Evolutionary conservation across 2,329 filamentous ascomycete species (phyloP), one percentile per base, ranked within the genome.

Genomic region (Bipolaris oryzae): DNA sequence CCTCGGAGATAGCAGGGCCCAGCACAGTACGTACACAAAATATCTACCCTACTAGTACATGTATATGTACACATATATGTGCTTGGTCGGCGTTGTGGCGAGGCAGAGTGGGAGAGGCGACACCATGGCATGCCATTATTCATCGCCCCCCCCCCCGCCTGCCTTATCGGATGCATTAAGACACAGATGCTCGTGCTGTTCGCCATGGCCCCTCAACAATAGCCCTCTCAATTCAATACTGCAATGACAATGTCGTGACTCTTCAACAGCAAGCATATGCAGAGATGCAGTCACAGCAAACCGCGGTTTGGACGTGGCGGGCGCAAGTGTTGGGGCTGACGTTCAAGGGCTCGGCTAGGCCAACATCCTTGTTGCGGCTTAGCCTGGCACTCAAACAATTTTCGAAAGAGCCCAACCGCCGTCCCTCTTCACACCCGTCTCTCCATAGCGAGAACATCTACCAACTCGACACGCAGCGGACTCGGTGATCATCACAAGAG

Each of bases 381-480:
- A 67, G 60, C 56, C 61, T 62, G 55, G 60, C 66, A 66, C 66
- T 66, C 57, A 59, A 66, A 64, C 65, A 67, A 67, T 64, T 64
- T 64, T 66, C 61, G 62, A 60, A 54, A 49, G 50, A 49, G 55
- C 55, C 50, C 55, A 57, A 57, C 55, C 55, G 35, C 50, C 55
- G 33, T 54, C 50, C 55, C 55, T 55, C 53, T 47, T 55, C 53
- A 53, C 59, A 55, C 39, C 51, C 64, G 66, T 68, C 64, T 72
- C 68, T 71, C 72, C 72, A 73, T 73, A 68, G 64, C 67, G 72
- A 57, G 54, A 57, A 73, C 74, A 66, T 73, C 62, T 63, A 65
- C 61, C 61, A 63, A 57, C 47, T 55, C 64, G 64, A 56, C 63
- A 60, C 64, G 68, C 71, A 73, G 70, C 71, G 69, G 68, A 59